phyloP scores from a whole-genome alignment of 2,329 filamentous ascomycete genomes.

The Diaporthe ilicicola region DNA sequence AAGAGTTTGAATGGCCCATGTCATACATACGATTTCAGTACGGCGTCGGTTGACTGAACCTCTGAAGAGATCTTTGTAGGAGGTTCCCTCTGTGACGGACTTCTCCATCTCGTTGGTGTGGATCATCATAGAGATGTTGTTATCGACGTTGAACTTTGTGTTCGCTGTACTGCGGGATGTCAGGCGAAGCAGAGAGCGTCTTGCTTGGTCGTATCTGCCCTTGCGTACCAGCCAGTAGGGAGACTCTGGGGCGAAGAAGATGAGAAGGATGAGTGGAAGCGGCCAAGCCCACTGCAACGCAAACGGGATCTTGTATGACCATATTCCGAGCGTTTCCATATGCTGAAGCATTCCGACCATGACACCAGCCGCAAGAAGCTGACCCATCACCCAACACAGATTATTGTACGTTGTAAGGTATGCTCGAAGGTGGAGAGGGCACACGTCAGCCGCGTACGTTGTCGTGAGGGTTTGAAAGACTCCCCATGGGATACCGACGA shows the following conservation, averaged over 20 bases:
- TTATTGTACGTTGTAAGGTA: slow-evolving; percentile 65
- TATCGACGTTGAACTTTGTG: slow-evolving; percentile 51
- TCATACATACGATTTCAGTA: slow-evolving; percentile 59
- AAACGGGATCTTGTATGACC: slow-evolving; percentile 51
- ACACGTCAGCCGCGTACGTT: slow-evolving; percentile 62
- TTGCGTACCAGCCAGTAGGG: slow-evolving; percentile 57
- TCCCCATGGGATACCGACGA: slow-evolving; percentile 58
- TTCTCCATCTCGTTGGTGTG: slow-evolving; percentile 62
- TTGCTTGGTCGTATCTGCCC: slow-evolving; percentile 45
- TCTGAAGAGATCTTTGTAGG: slow-evolving; percentile 61
- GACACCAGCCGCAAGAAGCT: slow-evolving; percentile 59
- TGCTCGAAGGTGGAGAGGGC: slow-evolving; percentile 56
- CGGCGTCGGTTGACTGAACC: slow-evolving; percentile 57
- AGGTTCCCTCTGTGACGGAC: slow-evolving; percentile 50
- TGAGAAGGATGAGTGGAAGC: slow-evolving; percentile 42
- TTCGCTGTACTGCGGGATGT: slow-evolving; percentile 35
- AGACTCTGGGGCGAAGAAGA: slow-evolving; percentile 40
- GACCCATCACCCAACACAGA: slow-evolving; percentile 65
- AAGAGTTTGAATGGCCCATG: slow-evolving; percentile 59
- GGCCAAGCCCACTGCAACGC: slow-evolving; percentile 61
- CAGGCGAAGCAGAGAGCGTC: slow-evolving; percentile 44
- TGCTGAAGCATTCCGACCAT: slow-evolving; percentile 38
- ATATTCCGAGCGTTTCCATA: slow-evolving; percentile 35
- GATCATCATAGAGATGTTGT: slow-evolving; percentile 61
- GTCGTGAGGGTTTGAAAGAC: slow-evolving; percentile 61